phyloP scores from a whole-genome alignment of 176 grass and related monocot genomes.

The Miscanthus lutarioriparius region DNA sequence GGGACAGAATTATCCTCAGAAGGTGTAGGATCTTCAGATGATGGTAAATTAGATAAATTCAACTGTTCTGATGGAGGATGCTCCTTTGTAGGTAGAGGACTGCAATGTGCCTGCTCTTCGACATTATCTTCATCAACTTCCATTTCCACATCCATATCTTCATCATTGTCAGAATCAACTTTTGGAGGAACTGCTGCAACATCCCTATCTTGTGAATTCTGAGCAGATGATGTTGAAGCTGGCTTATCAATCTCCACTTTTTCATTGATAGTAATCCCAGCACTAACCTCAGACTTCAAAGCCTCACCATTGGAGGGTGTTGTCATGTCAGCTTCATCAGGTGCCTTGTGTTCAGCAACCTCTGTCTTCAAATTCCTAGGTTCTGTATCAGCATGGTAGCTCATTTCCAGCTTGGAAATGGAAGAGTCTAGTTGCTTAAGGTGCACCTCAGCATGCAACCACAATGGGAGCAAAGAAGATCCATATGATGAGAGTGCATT shows the following conservation, averaged over 20 bases:
- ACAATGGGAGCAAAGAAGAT: constrained; percentile 86
- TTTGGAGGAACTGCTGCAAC: constrained; percentile 19
- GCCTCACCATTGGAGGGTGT: constrained; percentile 25
- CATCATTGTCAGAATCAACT: constrained; percentile 48
- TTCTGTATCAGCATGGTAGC: constrained; percentile 35
- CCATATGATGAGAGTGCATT: constrained; percentile 74
- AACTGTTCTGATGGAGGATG: constrained; percentile 31
- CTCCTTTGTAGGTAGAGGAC: constrained; percentile 31
- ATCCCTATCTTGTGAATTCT: constrained; percentile 38
- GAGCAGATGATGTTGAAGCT: constrained; percentile 21
- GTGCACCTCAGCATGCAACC: constrained; percentile 81
- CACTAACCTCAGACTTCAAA: constrained; percentile 38
- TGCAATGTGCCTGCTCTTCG: constrained; percentile 31
- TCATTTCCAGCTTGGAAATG: constrained; percentile 61
- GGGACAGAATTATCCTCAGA: constrained; percentile 57
- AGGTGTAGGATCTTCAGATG: constrained; percentile 32
- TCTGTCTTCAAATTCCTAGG: constrained; percentile 25
- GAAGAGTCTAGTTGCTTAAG: constrained; percentile 76
- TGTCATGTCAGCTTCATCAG: constrained; percentile 35
- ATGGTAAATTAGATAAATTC: constrained; percentile 24
- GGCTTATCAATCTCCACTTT: constrained; percentile 33
- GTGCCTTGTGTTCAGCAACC: constrained; percentile 37
- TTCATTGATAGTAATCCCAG: constrained; percentile 33
- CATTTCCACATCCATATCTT: constrained; percentile 99
- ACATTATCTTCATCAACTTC: constrained; percentile 84